Evolutionary conservation across 2,329 filamentous ascomycete genomes (phyloP), one percentile per base, ranked within the genome.

Genomic region (Nemania abortiva): DNA sequence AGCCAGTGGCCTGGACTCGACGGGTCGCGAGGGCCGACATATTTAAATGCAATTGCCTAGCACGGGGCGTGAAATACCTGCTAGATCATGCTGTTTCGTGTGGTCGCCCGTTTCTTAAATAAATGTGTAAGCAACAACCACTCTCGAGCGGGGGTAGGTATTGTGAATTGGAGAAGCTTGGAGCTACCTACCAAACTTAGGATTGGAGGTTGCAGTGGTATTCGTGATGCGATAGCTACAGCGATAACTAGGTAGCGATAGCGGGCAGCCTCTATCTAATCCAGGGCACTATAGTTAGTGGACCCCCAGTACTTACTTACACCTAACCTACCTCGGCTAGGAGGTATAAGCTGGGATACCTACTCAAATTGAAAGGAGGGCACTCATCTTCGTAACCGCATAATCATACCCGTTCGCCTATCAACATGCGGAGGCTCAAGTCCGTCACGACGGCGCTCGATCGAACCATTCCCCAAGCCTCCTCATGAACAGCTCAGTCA

Each of bases 11-110:
- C 64, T 63, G 66, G 67, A 72, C 69, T 29, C 71, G 68, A 63
- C 70, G 70, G 49, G 70, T 71, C 27, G 68, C 65, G 61, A 76
- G 73, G 39, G 74, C 72, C 69, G 73, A 76, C 76, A 77, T 77
- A 49, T 20, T 68, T 72, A 10, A 42, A 42, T 18, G 63, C 64
- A 37, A 47, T 54, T 61, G 56, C 69, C 66, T 66, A 20, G 52
- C 54, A 61, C 58, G 31, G 50, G 55, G 59, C 45, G 56, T 20
- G 20, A 2, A 31, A 11, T 50, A 60, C 45, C 63, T 27, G 52
- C 55, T 68, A 66, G 55, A 71, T 57, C 66, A 71, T 69, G 29
- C 69, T 71, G 56, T n/a, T 18, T 53, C 55, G 55, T 42, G 37
- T 7, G 49, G 42, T 31, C 11, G 47, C n/a, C 24, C 50, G 20